Conservation (phyloP, 2,329 filamentous ascomycete species). For the Fusarium sp. region DNA sequence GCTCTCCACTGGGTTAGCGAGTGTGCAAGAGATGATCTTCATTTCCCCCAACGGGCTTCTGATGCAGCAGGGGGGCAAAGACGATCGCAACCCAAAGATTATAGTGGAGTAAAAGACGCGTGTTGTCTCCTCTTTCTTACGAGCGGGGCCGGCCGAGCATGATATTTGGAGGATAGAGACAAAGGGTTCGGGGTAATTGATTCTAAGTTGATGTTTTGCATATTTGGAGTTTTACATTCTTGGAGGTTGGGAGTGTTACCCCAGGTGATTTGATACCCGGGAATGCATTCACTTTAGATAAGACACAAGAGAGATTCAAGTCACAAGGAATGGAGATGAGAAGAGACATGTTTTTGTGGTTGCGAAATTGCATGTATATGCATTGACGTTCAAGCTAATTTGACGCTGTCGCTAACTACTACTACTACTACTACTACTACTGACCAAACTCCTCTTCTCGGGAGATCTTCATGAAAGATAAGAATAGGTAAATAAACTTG, state of each 20-base stretch:
- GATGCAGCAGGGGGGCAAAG: constrained; percentile 17
- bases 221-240: constrained; percentile 17
- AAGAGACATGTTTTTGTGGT: neutral
- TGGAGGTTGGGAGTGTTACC: constrained; percentile 8
- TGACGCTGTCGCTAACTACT: constrained; percentile 25
- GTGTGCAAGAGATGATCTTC: constrained; percentile 41
- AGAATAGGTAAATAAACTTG: constrained; percentile 18
- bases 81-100: constrained; percentile 30
- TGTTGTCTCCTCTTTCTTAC: constrained; percentile 23
- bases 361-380: constrained; percentile 25
- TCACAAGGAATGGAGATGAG: neutral
- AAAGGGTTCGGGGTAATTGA: constrained; percentile 4
- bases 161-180: constrained; percentile 1
- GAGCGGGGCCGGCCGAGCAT: constrained; percentile 27
- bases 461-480: constrained; percentile 26
- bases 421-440: neutral
- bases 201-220: constrained; percentile 21
- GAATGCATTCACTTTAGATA: constrained; percentile 3
- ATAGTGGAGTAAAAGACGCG: constrained; percentile 34
- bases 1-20: constrained; percentile 5
- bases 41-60: constrained; percentile 38
- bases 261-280: constrained; percentile 5
- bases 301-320: neutral
- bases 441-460: constrained; percentile 7
- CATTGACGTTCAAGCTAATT: constrained; percentile 20